Percentiles rank a stretch among this genome's conserved stretches.
Conservation (phyloP, 2,329 filamentous ascomycete species). For the Helicocarpus griseus region DNA sequence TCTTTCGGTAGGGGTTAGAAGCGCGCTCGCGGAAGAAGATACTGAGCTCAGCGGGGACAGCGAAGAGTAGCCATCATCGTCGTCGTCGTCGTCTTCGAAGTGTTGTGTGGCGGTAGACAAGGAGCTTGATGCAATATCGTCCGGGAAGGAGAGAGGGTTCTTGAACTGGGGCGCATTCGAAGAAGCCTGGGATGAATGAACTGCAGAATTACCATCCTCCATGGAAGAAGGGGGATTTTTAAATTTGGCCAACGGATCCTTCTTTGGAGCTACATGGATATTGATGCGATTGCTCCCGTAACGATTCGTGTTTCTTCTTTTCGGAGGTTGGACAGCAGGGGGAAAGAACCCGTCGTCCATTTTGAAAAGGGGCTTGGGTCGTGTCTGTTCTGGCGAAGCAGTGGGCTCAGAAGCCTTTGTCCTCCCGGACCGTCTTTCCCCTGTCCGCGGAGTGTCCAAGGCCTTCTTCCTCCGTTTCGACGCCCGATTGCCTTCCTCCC, state of each 20-base stretch:
- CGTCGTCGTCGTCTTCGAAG: constrained; percentile 12
- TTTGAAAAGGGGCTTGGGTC: neutral
- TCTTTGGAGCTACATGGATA: neutral
- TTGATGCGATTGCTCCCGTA: constrained; percentile 1
- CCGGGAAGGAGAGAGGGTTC: constrained; percentile 16
- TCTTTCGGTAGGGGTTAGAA: constrained; percentile 13
- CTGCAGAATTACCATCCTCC: constrained; percentile 1
- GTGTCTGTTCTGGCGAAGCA: neutral
- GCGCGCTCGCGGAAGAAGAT: constrained; percentile 13
- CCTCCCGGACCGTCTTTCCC: neutral
- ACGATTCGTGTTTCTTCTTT: neutral
- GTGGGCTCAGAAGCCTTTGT: neutral
- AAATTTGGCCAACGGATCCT: neutral
- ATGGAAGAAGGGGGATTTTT: neutral
- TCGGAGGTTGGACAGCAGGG: neutral
- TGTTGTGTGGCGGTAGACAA: constrained; percentile 19
- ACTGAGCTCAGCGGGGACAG: constrained; percentile 24
- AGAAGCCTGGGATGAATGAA: constrained; percentile 5
- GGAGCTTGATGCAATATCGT: constrained; percentile 18
- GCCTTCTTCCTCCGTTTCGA: constrained; percentile 4
- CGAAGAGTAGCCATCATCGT: constrained; percentile 14
- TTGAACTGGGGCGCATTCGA: constrained; percentile 16
- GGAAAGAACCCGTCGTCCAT: neutral
- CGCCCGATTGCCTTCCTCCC: neutral
- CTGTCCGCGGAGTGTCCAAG: constrained; percentile 1